Evolutionary conservation across 495 filamentous ascomycete species (phyloP).

Genomic region (Pseudotulostoma volvatum): DNA sequence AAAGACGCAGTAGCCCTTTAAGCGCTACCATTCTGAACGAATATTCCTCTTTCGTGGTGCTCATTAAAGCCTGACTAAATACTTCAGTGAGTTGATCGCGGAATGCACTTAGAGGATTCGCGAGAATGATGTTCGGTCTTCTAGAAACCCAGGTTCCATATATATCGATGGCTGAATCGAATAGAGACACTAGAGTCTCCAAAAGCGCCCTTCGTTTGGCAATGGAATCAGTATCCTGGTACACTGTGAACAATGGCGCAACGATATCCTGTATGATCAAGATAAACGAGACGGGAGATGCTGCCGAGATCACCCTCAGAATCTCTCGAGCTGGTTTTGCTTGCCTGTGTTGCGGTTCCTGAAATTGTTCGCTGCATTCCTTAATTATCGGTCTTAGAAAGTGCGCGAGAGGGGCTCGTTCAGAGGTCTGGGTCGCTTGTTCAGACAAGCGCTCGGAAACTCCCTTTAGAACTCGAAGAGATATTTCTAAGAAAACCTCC

Average conservation of each 20-base stretch:
- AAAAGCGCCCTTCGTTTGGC: constrained; percentile 52
- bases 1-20: constrained; percentile 41
- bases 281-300: constrained; percentile 37
- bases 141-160: constrained; percentile 39
- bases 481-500: constrained; percentile 48
- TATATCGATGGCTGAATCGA: constrained; percentile 38
- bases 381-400: constrained; percentile 48
- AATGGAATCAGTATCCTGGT: constrained; percentile 45
- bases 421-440: constrained; percentile 29
- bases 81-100: constrained; percentile 45
- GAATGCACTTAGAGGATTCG: constrained; percentile 41
- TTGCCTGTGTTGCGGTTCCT: constrained; percentile 63
- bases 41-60: constrained; percentile 43
- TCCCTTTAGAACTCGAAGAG: constrained; percentile 35
- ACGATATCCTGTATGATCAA: constrained; percentile 39
- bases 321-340: constrained; percentile 53
- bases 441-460: constrained; percentile 44
- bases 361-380: constrained; percentile 55
- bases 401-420: constrained; percentile 37
- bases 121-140: constrained; percentile 13
- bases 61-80: constrained; percentile 43
- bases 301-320: constrained; percentile 36
- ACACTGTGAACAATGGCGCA: constrained; percentile 44
- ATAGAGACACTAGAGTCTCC: constrained; percentile 42
- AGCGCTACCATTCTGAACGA: constrained; percentile 48